phyloP scores from a whole-genome alignment of 179 eudicot genomes.

The Gypsophila paniculata region DNA sequence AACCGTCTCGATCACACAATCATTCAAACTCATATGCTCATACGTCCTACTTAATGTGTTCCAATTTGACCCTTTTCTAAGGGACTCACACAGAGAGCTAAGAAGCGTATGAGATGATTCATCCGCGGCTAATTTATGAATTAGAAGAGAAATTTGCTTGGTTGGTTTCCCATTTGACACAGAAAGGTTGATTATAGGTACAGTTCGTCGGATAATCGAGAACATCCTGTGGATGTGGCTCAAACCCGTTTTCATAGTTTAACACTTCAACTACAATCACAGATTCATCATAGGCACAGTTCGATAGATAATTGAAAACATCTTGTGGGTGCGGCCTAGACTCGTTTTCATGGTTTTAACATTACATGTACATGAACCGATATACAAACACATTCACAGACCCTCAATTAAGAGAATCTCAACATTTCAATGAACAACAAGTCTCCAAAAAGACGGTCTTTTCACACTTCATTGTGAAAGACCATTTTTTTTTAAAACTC shows the following conservation, averaged over 20 bases:
- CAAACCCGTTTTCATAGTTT: no score
- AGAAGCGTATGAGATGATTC: constrained; percentile 25
- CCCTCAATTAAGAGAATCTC: background rate
- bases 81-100: constrained; percentile 44
- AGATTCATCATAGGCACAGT: constrained; percentile 11
- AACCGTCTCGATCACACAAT: constrained; percentile 38
- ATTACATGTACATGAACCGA: background rate
- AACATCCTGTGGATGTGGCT: constrained; percentile 12
- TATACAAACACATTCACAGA: background rate
- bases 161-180: constrained; percentile 14
- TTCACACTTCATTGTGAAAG: no score
- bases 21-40: constrained; percentile 29
- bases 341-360: no score
- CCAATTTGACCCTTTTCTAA: constrained; percentile 62
- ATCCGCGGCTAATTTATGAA: constrained; percentile 23
- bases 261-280: background rate
- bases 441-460: no score
- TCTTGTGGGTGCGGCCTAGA: background rate
- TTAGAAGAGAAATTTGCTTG: constrained; percentile 14
- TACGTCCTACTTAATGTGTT: constrained; percentile 41
- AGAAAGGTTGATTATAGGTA: constrained; percentile 14
- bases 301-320: constrained; percentile 22
- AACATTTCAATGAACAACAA: background rate
- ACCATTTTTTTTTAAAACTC: no score
- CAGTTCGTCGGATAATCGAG: constrained; percentile 15